These are phyloP conservation scores for Auxenochlorella pyrenoidosa DNA, from an alignment of 139 green algal genomes.

Conservation along the genomic window DNA sequence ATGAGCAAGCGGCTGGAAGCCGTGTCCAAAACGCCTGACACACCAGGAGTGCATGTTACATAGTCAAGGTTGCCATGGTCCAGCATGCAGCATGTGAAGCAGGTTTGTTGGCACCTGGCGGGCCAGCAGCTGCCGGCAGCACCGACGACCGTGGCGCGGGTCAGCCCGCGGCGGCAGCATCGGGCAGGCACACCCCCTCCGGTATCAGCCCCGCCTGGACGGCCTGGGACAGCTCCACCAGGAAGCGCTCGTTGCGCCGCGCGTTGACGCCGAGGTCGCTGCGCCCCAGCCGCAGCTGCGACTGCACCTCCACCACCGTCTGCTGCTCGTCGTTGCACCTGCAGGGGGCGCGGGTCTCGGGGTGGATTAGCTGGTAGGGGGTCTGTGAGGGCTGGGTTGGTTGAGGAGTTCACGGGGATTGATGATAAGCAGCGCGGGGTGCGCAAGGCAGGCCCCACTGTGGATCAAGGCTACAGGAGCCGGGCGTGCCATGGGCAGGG, in stretches of 20 bases:
- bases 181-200: not conserved
- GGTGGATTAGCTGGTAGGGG: too few relatives aligned
- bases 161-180: not conserved
- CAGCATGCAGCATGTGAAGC: not conserved
- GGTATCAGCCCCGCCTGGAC: conserved; percentile 3
- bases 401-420: too few relatives aligned
- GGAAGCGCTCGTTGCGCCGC: conserved; percentile 34
- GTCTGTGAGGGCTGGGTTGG: too few relatives aligned
- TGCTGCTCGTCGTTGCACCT: conserved; percentile 26
- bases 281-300: conserved; percentile 33
- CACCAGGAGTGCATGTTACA: not conserved
- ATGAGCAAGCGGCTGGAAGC: too few relatives aligned
- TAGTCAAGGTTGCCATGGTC: not conserved
- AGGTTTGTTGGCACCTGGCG: not conserved
- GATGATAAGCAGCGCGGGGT: too few relatives aligned
- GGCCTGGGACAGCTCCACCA: conserved; percentile 12
- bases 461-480: too few relatives aligned
- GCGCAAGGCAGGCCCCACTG: too few relatives aligned
- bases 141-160: too few relatives aligned
- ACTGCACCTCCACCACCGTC: conserved; percentile 40
- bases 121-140: not conserved
- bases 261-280: conserved; percentile 34
- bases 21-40: too few relatives aligned
- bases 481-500: too few relatives aligned
- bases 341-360: not conserved